Percentiles rank a stretch among this genome's conserved stretches.
These are phyloP conservation scores for Quercus engelmannii DNA, from an alignment of 306 rosid genomes.

Conservation along the genomic window DNA sequence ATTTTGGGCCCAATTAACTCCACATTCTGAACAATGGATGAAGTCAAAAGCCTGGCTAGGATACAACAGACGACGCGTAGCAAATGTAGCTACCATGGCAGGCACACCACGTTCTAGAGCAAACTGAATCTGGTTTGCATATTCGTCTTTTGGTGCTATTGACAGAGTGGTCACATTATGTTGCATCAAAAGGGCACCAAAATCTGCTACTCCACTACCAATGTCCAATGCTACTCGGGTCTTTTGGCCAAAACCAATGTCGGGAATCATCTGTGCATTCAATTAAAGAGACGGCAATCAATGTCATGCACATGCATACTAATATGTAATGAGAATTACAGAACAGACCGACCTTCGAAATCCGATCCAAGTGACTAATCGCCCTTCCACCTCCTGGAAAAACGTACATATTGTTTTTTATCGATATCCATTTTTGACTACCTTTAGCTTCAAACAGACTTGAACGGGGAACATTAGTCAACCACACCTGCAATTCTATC, in stretches of 20 bases:
- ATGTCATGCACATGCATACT: slow-evolving; percentile 1
- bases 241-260: slow-evolving; percentile 65
- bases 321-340: neutral
- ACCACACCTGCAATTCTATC: slow-evolving; percentile 70
- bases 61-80: slow-evolving; percentile 58
- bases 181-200: slow-evolving; percentile 79
- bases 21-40: slow-evolving; percentile 87
- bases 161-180: slow-evolving; percentile 73
- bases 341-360: slow-evolving; percentile 52
- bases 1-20: slow-evolving; percentile 84
- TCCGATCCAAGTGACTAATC: slow-evolving; percentile 68
- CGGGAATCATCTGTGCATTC: slow-evolving; percentile 73
- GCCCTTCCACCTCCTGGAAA: slow-evolving; percentile 88
- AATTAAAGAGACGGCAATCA: slow-evolving; percentile 13
- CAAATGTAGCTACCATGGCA: slow-evolving; percentile 70
- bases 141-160: slow-evolving; percentile 79
- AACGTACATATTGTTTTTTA: slow-evolving; percentile 53
- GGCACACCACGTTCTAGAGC: slow-evolving; percentile 98
- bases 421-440: slow-evolving; percentile 80
- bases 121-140: slow-evolving; percentile 86
- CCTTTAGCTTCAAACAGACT: slow-evolving; percentile 82
- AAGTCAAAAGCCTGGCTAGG: slow-evolving; percentile 95
- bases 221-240: slow-evolving; percentile 71
- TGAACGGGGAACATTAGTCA: slow-evolving; percentile 79
- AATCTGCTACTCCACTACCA: slow-evolving; percentile 91